phyloP scores from a whole-genome alignment of 805 yeast genomes.

The Ogataea methylovora region DNA sequence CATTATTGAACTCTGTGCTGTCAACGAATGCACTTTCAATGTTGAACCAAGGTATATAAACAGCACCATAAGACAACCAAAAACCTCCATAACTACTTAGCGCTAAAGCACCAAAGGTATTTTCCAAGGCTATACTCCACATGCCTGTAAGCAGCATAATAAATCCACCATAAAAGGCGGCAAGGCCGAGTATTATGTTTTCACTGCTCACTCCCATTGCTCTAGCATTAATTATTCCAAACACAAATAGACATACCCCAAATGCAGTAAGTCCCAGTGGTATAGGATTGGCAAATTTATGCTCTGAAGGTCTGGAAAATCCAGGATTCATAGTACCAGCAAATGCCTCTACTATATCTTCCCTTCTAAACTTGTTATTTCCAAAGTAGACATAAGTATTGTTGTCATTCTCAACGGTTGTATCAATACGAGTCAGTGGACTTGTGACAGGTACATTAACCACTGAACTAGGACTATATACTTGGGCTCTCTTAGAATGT shows the following conservation, averaged over 20 bases:
- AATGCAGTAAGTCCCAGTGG: slow-evolving; percentile 70
- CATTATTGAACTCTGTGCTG: slow-evolving; percentile 38
- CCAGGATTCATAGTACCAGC: slow-evolving; percentile 85
- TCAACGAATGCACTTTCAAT: slow-evolving; percentile 39
- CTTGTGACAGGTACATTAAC: too few species aligned
- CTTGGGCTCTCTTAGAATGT: too few species aligned
- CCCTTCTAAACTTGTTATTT: slow-evolving; percentile 53
- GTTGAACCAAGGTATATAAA: slow-evolving; percentile 50
- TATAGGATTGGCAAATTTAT: slow-evolving; percentile 65
- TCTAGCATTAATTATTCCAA: slow-evolving; percentile 53
- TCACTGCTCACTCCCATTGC: slow-evolving; percentile 62
- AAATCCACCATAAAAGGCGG: slow-evolving; percentile 67
- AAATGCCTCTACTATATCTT: slow-evolving; percentile 57
- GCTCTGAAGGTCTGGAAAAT: slow-evolving; percentile 45
- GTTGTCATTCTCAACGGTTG: slow-evolving; percentile 45
- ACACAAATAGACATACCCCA: slow-evolving; percentile 60
- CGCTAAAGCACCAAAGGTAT: slow-evolving; percentile 69
- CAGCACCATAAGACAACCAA: slow-evolving; percentile 71
- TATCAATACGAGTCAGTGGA: not conserved
- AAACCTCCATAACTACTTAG: slow-evolving; percentile 60
- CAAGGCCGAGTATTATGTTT: slow-evolving; percentile 55
- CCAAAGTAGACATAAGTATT: slow-evolving; percentile 71
- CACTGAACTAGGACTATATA: too few species aligned
- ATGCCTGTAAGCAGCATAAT: slow-evolving; percentile 67
- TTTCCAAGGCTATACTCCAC: slow-evolving; percentile 70